Evolutionary conservation across 2,329 filamentous ascomycete species (phyloP).

Genomic region (Chrysoporthe deuterocubensis): DNA sequence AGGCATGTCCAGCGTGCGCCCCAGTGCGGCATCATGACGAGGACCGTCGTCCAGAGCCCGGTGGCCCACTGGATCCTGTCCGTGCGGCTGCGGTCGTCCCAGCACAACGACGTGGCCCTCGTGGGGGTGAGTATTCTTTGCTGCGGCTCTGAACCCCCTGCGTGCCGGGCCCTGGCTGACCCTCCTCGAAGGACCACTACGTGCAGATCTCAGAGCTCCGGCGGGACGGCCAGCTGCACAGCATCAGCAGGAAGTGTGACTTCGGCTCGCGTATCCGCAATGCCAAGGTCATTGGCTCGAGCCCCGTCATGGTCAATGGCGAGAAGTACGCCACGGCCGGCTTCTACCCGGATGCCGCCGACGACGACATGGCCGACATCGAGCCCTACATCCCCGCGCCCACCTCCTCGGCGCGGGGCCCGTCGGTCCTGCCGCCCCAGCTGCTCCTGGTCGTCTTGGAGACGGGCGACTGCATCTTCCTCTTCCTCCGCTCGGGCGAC

Average conservation of each 20-base stretch:
- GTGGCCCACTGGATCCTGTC: constrained; percentile 77
- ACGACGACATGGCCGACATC: constrained; percentile 40
- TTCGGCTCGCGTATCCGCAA: constrained; percentile 81
- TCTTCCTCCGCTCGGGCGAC: constrained; percentile 62
- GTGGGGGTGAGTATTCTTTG: constrained; percentile 65
- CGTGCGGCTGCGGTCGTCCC: constrained; percentile 71
- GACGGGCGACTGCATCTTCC: constrained; percentile 73
- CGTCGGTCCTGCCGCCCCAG: constrained; percentile 65
- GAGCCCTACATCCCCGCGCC: constrained; percentile 8
- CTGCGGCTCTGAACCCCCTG: neutral
- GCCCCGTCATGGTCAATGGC: constrained; percentile 35
- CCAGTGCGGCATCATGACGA: constrained; percentile 73
- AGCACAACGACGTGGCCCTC: constrained; percentile 82
- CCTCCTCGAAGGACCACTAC: constrained; percentile 64
- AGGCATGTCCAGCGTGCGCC: constrained; percentile 48
- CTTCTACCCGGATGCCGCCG: constrained; percentile 40
- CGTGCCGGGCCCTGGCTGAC: constrained; percentile 16
- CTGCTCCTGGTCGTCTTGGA: constrained; percentile 78
- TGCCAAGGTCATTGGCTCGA: constrained; percentile 73
- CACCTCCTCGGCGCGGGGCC: constrained; percentile 16
- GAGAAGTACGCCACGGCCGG: constrained; percentile 38
- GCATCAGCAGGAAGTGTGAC: constrained; percentile 77
- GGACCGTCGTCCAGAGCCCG: constrained; percentile 77
- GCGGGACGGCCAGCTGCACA: constrained; percentile 70
- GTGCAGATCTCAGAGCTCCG: constrained; percentile 80